Base-by-base conservation (phyloP, 2,329 filamentous ascomycete genomes). In the Fusarium decemcellulare region DNA sequence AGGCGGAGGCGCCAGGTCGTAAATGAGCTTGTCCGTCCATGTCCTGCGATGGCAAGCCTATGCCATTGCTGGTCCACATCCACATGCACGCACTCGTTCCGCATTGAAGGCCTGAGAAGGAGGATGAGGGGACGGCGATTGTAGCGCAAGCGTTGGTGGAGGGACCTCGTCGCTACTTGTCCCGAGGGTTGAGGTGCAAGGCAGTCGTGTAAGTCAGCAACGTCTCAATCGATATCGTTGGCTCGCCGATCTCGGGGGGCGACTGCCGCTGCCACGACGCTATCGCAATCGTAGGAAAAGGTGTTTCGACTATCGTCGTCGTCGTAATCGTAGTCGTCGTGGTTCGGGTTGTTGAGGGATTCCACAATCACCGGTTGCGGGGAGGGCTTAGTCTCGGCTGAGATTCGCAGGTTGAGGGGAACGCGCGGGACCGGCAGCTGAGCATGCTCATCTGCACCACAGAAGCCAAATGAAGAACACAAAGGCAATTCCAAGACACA, bases 1-100 rank as follows among this genome's bases (percentile, higher is more conserved):
- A 61, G 30, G 64, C 76, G 70, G 18, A 23, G 18, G 18, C 18
- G 18, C 77, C 77, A 74, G 78, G 78, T 72, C 78, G 78, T 65
- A 73, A 72, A 66, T 70, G 77, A 74, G 71, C 77, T 72, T 77
- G 80, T 76, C 79, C 81, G 73, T 85, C 83, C 83, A 86, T 85
- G 71, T 80, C 81, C 71, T 79, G 77, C 67, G 81, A 80, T 70
- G 80, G 76, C 76, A 82, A 79, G 76, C 78, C 84, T 81, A 84
- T 82, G 77, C 80, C 81, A 81, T 80, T 78, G 76, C 79, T 79
- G 67, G 76, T 78, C 78, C 77, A 77, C 70, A 75, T 78, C 78
- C 78, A 78, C 78, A 80, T 80, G 69, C 75, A 74, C 72, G 70
- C 69, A 67, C 58, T 69, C 74, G 72, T 71, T 64, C 74, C 68